These are phyloP conservation scores for Diospyros lotus DNA, from an alignment of 148 eudicot genomes.

Conservation along the genomic window DNA sequence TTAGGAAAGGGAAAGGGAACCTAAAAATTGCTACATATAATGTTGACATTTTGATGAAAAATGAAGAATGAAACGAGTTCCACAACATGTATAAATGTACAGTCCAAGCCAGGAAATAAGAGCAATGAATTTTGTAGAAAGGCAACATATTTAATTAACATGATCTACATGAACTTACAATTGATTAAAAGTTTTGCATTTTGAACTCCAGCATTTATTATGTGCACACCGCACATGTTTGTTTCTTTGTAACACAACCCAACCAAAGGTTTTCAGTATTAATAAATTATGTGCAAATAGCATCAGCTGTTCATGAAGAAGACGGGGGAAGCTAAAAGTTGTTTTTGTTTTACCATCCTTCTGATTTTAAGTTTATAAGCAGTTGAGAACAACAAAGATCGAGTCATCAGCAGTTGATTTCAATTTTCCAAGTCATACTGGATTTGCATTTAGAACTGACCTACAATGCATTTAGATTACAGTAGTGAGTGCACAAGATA, in stretches of 20 bases:
- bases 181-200: background rate
- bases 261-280: background rate
- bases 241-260: background rate
- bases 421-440: background rate
- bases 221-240: background rate
- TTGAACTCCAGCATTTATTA: background rate
- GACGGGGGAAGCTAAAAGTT: background rate
- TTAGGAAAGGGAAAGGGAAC: background rate
- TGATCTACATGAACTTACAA: background rate
- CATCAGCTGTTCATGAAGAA: background rate
- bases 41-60: background rate
- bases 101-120: background rate
- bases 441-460: background rate
- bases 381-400: background rate
- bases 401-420: background rate
- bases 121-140: background rate
- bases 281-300: background rate
- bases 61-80: background rate
- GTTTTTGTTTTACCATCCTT: background rate
- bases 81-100: background rate
- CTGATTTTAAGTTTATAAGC: background rate
- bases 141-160: background rate
- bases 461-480: background rate
- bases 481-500: background rate
- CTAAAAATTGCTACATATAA: background rate